Conservation (phyloP, 192 early-diverging fungal species). For the Paraglomus brasilianum region DNA sequence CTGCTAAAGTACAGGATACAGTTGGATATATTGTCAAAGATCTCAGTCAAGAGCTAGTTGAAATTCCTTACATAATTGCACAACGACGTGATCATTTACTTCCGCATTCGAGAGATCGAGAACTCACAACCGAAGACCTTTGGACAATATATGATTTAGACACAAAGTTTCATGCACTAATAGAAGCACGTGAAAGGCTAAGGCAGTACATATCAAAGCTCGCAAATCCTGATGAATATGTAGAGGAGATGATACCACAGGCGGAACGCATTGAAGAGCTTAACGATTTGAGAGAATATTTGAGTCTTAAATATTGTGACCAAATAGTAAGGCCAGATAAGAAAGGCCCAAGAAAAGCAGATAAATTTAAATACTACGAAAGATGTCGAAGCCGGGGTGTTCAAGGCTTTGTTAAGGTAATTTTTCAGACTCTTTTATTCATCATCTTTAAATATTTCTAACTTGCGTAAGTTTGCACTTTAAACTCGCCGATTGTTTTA, state of each 20-base stretch:
- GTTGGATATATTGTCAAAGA: constrained; percentile 59
- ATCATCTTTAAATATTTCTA: too few relatives aligned
- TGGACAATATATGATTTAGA: constrained; percentile 92
- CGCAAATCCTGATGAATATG: constrained; percentile 45
- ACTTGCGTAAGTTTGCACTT: too few relatives aligned
- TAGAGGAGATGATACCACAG: constrained; percentile 49
- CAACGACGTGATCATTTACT: constrained; percentile 84
- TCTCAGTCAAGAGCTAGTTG: constrained; percentile 73
- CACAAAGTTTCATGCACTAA: constrained; percentile 68
- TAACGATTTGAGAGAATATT: constrained; percentile 61
- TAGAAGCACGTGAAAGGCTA: constrained; percentile 58
- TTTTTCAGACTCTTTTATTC: too few relatives aligned
- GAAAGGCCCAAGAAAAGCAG: constrained; percentile 45
- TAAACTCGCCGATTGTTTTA: too few relatives aligned
- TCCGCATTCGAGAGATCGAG: constrained; percentile 36
- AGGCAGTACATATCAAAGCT: constrained; percentile 51
- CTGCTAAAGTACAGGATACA: constrained; percentile 42
- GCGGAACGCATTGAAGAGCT: constrained; percentile 63
- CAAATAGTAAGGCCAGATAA: constrained; percentile 35
- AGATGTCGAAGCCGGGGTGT: constrained; percentile 31
- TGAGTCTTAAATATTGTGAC: constrained; percentile 56
- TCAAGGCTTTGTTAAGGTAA: constrained; percentile 38
- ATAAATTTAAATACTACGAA: constrained; percentile 20
- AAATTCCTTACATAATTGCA: constrained; percentile 88
- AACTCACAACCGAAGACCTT: constrained; percentile 66